Evolutionary conservation across 1,284 basidiomycete species (phyloP).

Genomic region (Moniliella sp.): DNA sequence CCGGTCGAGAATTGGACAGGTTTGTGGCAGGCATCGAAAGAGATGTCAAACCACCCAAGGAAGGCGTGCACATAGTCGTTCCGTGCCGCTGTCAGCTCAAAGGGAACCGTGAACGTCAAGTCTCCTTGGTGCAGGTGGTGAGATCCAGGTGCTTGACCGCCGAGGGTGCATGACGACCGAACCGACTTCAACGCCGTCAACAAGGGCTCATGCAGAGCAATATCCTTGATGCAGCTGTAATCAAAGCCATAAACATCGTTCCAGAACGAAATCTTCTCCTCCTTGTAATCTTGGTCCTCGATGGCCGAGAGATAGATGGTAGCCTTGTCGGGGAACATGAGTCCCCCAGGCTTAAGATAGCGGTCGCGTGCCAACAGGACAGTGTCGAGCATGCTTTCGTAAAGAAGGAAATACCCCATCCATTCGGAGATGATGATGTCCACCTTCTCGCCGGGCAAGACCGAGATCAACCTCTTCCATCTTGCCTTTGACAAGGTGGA

Average conservation of each 20-base stretch:
- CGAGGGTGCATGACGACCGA: constrained; percentile 12
- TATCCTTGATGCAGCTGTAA: constrained; percentile 98
- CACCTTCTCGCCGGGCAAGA: constrained; percentile 28
- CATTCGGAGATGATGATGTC: constrained; percentile 99
- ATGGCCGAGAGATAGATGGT: constrained; percentile 85
- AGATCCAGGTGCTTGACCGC: constrained; percentile 12
- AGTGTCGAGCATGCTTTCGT: constrained; percentile 98
- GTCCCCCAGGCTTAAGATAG: constrained; percentile 65
- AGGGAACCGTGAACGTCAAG: constrained; percentile 60
- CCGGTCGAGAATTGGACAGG: constrained; percentile 47
- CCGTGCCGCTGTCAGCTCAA: constrained; percentile 59
- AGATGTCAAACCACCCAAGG: constrained; percentile 96
- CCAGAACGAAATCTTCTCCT: constrained; percentile 91
- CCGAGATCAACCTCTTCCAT: constrained; percentile 58
- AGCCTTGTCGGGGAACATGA: constrained; percentile 89
- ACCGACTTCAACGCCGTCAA: constrained; percentile 78
- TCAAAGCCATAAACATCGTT: constrained; percentile 99
- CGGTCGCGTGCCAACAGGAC: constrained; percentile 88
- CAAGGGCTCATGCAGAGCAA: constrained; percentile 80
- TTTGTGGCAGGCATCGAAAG: constrained; percentile 88
- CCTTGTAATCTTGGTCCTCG: constrained; percentile 98
- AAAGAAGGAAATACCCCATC: constrained; percentile 64
- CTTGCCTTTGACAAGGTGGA: constrained; percentile 61
- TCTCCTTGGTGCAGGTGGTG: no score
- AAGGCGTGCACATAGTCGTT: constrained; percentile 86